Base-by-base conservation (phyloP, 345 rosid species). In the Geranium brycei region DNA sequence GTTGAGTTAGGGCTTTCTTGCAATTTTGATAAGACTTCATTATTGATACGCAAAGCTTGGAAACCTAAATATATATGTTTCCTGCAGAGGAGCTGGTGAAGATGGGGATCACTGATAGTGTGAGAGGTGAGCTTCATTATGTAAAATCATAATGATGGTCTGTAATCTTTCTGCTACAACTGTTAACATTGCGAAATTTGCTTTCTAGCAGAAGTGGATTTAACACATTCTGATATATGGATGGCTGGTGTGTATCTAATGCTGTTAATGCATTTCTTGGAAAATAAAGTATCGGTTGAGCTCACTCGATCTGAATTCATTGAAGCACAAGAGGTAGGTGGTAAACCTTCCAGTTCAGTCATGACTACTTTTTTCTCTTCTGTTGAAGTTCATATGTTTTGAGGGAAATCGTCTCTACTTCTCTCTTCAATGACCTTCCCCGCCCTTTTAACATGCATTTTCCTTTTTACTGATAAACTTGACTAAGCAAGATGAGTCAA, bases 191-290 rank as follows among this genome's bases (percentile, higher is more conserved):
- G 13, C 28, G 28, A 17, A 58, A 12, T 11, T 59, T 38, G 12
- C 19, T 4, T 3, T 56, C 64, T 38, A 17, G 78, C 86, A 92
- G 99, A 93, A 78, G 83, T 78, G 73, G 95, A 93, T 75, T 80
- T 93, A 83, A 86, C 81, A 63, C 92, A 88, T 71, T 85, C 97
- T 4, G 87, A 91, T 63, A 90, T 93, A 63, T 86, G 97, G 97
- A 93, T 88, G 91, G 96, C 92, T 76, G 87, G 96, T 65, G 84
- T 93, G 56, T 90, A 88, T 75, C 80, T 93, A 62, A 82, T 91
- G 91, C 82, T 93, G 57, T 72, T 90, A 66, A 86, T 93, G 97
- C 99, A 93, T 66, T 93, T 90, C 74, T 89, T 90, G 68, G 99
- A 93, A 81, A 90, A 91, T 80, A 90, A 81, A 79, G 96, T 90